Percentiles rank a stretch among this genome's conserved stretches.
These are phyloP conservation scores for Scheffersomyces coipomensis DNA, from an alignment of 805 yeast genomes.

Conservation along the genomic window DNA sequence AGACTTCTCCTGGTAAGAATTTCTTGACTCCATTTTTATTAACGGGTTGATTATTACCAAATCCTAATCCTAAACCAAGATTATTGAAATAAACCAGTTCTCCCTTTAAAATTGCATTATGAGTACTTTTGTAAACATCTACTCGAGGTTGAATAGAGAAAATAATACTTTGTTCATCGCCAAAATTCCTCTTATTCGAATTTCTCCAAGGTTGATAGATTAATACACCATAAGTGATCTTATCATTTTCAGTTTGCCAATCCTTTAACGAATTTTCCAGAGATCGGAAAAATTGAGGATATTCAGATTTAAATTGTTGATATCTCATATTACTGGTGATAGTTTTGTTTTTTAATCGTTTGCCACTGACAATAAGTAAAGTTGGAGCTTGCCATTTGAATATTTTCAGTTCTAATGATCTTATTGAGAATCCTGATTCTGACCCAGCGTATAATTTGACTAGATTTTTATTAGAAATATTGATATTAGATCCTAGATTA, in stretches of 20 bases:
- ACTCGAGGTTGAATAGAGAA: slow-evolving; percentile 69
- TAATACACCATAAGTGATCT: slow-evolving; percentile 61
- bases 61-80: slow-evolving; percentile 77
- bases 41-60: slow-evolving; percentile 69
- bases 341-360: slow-evolving; percentile 38
- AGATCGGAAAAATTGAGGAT: slow-evolving; percentile 33
- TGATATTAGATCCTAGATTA: slow-evolving; percentile 22
- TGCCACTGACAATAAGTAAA: slow-evolving; percentile 67
- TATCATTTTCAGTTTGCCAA: slow-evolving; percentile 42
- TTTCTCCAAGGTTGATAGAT: slow-evolving; percentile 74
- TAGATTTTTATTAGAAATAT: slow-evolving; percentile 45
- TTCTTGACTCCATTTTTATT: slow-evolving; percentile 44
- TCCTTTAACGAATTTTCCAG: slow-evolving; percentile 16
- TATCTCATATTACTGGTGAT: slow-evolving; percentile 44
- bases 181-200: slow-evolving; percentile 72
- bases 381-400: slow-evolving; percentile 93
- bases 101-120: slow-evolving; percentile 29
- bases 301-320: slow-evolving; percentile 49
- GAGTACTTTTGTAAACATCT: slow-evolving; percentile 41
- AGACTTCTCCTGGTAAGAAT: slow-evolving; percentile 71
- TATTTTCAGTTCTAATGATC: slow-evolving; percentile 79
- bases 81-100: slow-evolving; percentile 64
- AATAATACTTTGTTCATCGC: slow-evolving; percentile 55
- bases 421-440: slow-evolving; percentile 80
- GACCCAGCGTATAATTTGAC: slow-evolving; percentile 70